These are phyloP conservation scores for Phaeosphaeriaceae sp. DNA, from an alignment of 2,329 filamentous ascomycete genomes.

Conservation along the genomic window DNA sequence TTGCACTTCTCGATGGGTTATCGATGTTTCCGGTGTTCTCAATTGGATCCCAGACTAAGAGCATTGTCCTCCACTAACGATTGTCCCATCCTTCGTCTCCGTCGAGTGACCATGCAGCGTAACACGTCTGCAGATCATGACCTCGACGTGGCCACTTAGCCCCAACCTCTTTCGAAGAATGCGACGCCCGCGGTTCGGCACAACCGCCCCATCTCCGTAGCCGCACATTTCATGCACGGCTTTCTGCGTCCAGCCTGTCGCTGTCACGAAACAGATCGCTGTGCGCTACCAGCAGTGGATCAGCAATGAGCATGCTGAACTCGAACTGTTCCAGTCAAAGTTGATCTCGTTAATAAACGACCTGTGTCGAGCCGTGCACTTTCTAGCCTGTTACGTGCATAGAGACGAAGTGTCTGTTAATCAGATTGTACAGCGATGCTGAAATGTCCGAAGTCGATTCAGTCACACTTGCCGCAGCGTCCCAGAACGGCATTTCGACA, in stretches of 20 bases:
- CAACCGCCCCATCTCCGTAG: background rate
- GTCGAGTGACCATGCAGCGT: background rate
- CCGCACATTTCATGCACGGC: background rate
- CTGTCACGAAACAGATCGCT: background rate
- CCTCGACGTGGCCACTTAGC: background rate
- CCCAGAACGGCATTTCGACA: too few relatives aligned
- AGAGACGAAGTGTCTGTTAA: too few relatives aligned
- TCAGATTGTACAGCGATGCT: background rate
- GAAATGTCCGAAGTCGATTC: too few relatives aligned
- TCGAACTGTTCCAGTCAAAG: background rate
- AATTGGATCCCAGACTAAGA: background rate
- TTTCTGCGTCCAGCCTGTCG: background rate
- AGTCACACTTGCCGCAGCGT: too few relatives aligned
- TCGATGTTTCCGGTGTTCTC: background rate
- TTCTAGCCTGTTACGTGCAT: background rate
- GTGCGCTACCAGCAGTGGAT: background rate
- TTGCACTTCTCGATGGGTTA: background rate
- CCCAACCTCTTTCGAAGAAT: background rate
- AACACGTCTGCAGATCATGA: conserved; percentile 7
- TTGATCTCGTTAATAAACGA: background rate
- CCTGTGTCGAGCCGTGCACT: background rate
- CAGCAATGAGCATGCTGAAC: background rate
- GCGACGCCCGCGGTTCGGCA: too few relatives aligned
- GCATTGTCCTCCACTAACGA: background rate
- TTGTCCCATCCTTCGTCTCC: conserved; percentile 1